Base-by-base conservation (phyloP, 2,329 filamentous ascomycete species). In the Emergomyces africanus region DNA sequence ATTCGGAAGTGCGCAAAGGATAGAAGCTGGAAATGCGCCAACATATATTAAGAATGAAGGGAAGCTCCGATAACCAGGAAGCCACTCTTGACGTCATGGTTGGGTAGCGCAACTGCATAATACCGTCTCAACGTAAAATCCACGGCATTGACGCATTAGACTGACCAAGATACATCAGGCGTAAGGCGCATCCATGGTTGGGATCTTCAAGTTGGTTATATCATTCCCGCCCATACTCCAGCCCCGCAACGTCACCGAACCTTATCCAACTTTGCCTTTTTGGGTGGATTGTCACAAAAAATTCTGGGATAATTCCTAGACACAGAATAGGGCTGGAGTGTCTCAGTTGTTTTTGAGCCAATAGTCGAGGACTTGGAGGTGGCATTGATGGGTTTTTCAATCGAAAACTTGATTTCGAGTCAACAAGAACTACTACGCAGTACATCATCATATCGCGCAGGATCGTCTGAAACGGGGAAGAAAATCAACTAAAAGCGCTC, bases 81-180 rank as follows among this genome's bases (percentile, higher is more conserved):
- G 50, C 28, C 14, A 55, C 20, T 30, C 39, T 55, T 55, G 54
- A 55, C 54, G 54, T 55, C 54, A 55, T 44, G 23, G 37, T 55
- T 55, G n/a, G 20, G 37, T 42, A 55, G 54, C 39, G 12, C 25
- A 33, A 25, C 9, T n/a, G 39, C 23, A 8, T 23, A 35, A 15
- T 54, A n/a, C 12, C 33, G 28, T 18, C 25, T n/a, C 30, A 30
- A 37, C 8, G 9, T 12, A 23, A 25, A 15, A 37, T 14, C 23
- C 20, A 46, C 8, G 20, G 9, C 20, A 46, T 46, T 41, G 20
- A 28, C 9, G 51, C 35, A 25, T 18, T 54, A 35, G 33, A 18
- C 33, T 54, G 51, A 18, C 33, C 23, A 39, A 20, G 20, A 25
- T 54, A 25, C 23, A 23, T 20, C n/a, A 25, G 25, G 35, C 9